Evolutionary conservation across 2,329 filamentous ascomycete species (phyloP).

Genomic region (Fusarium haematococcum): DNA sequence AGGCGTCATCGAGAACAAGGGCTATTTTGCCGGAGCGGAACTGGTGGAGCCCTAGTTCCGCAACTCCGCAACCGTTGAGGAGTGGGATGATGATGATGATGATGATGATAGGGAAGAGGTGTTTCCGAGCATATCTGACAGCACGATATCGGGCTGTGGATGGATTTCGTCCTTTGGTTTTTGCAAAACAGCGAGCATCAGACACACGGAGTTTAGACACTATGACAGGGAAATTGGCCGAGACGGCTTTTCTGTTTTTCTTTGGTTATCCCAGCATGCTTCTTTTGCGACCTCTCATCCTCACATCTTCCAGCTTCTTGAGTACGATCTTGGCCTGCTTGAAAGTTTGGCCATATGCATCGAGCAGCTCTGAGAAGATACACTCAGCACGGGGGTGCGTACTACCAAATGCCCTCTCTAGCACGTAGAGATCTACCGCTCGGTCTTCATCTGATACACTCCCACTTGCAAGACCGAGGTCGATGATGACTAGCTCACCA

Average conservation of each 20-base stretch:
- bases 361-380: constrained; percentile 79
- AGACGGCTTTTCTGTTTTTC: constrained; percentile 33
- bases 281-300: constrained; percentile 93
- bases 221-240: constrained; percentile 41
- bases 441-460: constrained; percentile 89
- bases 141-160: constrained; percentile 24
- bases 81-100: not conserved
- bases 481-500: constrained; percentile 89
- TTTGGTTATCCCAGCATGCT: constrained; percentile 86
- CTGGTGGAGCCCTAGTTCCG: constrained; percentile 58
- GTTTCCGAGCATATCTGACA: constrained; percentile 27
- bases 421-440: constrained; percentile 94
- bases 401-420: constrained; percentile 93
- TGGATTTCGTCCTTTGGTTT: constrained; percentile 38
- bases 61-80: not conserved
- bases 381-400: constrained; percentile 89
- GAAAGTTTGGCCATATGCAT: constrained; percentile 78
- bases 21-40: constrained; percentile 91
- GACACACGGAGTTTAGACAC: constrained; percentile 46
- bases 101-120: constrained; percentile 1
- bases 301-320: constrained; percentile 88
- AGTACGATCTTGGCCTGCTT: constrained; percentile 81
- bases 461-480: constrained; percentile 90
- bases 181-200: constrained; percentile 51
- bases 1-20: constrained; percentile 98